A percentile compares a stretch with the other conserved stretches of the same genome.
Evolutionary conservation across 768 basidiomycete genomes (phyloP).

Genomic region (Tricholoma sp.): DNA sequence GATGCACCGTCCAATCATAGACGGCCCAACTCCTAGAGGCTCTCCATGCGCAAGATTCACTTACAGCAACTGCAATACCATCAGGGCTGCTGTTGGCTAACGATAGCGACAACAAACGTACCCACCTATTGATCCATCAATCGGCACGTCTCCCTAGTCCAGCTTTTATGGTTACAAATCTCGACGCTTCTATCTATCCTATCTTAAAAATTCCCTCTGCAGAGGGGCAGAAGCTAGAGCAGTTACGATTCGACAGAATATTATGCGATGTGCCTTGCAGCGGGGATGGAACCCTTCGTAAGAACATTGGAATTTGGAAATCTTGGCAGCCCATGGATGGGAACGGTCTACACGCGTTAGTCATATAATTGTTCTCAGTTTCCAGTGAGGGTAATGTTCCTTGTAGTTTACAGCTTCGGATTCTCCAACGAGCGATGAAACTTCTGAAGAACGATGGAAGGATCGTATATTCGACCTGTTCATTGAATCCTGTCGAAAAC

Average conservation of each 20-base stretch:
- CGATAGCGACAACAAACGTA: constrained; percentile 90
- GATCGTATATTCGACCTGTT: constrained; percentile 97
- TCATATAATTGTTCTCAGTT: constrained; percentile 5
- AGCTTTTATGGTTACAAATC: constrained; percentile 90
- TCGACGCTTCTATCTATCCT: constrained; percentile 88
- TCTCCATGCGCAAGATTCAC: constrained; percentile 73
- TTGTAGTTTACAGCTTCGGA: constrained; percentile 82
- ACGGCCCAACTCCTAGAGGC: constrained; percentile 97
- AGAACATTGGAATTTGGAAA: constrained; percentile 95
- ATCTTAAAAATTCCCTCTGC: constrained; percentile 47
- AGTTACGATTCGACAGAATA: constrained; percentile 86
- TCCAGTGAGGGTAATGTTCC: neutral
- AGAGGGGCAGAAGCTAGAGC: constrained; percentile 32
- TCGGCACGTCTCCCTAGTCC: constrained; percentile 91
- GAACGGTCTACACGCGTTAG: constrained; percentile 84
- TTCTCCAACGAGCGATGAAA: constrained; percentile 88
- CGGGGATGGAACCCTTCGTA: constrained; percentile 93
- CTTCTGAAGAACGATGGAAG: constrained; percentile 79
- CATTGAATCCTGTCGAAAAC: constrained; percentile 94
- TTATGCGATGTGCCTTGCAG: constrained; percentile 97
- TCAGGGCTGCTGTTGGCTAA: constrained; percentile 90
- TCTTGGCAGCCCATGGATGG: constrained; percentile 86
- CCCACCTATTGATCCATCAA: constrained; percentile 96
- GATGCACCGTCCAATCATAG: constrained; percentile 29
- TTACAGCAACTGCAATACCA: constrained; percentile 61